A percentile compares a stretch with the other conserved stretches of the same genome.
Evolutionary conservation across 1,284 basidiomycete genomes (phyloP).

Genomic region (Ustilago shanxiensis): DNA sequence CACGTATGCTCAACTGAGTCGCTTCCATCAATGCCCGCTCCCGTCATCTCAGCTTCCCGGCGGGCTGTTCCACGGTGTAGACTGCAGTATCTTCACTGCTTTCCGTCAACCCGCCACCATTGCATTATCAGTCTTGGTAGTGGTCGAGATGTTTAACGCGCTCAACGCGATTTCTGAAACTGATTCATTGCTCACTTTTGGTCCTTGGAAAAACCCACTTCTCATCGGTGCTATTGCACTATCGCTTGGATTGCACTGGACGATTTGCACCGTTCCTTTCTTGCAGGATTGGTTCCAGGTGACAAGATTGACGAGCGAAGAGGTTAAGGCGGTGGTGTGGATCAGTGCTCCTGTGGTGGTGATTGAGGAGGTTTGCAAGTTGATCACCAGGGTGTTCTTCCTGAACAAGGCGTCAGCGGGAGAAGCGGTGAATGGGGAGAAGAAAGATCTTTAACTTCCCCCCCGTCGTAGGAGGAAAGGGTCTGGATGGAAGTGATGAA

Average conservation of each 20-base stretch:
- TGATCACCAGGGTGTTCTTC: conserved; percentile 26
- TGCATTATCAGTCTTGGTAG: conserved; percentile 90
- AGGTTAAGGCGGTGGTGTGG: conserved; percentile 94
- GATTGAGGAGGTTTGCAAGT: conserved; percentile 79
- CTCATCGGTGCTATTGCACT: conserved; percentile 78
- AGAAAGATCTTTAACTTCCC: conserved; percentile 28
- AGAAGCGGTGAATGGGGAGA: conserved; percentile 6
- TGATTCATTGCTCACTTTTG: conserved; percentile 87
- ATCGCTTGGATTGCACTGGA: conserved; percentile 91
- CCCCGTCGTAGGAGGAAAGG: background rate
- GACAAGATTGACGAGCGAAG: conserved; percentile 86
- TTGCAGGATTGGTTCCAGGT: conserved; percentile 79
- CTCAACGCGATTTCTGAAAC: conserved; percentile 99
- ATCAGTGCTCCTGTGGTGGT: conserved; percentile 89
- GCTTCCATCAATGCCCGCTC: conserved; percentile 76
- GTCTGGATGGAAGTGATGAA: background rate
- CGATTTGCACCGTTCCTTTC: conserved; percentile 81
- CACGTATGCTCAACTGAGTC: conserved; percentile 87
- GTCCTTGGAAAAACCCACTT: conserved; percentile 93
- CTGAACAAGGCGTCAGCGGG: background rate
- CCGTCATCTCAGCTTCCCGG: conserved; percentile 9
- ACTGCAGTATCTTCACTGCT: conserved; percentile 91
- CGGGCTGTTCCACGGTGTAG: conserved; percentile 83
- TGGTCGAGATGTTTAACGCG: conserved; percentile 99
- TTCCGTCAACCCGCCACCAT: conserved; percentile 89